Conservation (phyloP, 2,329 filamentous ascomycete genomes). For the Scorias spongiosa region DNA sequence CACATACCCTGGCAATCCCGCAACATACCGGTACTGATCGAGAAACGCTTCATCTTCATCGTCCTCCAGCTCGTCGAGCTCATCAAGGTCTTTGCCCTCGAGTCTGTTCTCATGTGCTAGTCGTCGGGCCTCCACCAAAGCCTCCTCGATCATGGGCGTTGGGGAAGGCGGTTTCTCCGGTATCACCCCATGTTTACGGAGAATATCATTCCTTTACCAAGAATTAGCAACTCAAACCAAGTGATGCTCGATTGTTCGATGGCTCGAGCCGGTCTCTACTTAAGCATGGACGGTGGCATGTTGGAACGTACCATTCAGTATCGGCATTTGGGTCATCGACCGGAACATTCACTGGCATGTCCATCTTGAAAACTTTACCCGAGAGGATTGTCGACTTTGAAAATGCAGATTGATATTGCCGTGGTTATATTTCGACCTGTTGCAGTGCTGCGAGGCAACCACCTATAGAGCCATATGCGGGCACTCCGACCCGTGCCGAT, state of each 20-base stretch:
- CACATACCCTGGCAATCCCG: background rate
- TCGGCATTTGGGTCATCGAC: constrained; percentile 93
- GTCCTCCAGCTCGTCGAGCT: constrained; percentile 85
- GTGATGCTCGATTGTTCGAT: background rate
- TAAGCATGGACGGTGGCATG: background rate
- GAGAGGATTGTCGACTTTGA: background rate
- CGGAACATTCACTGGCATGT: constrained; percentile 57
- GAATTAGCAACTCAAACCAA: background rate
- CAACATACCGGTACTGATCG: constrained; percentile 52
- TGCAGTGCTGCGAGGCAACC: background rate
- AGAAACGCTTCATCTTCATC: constrained; percentile 89
- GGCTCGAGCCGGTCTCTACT: background rate
- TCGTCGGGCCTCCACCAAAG: constrained; percentile 65
- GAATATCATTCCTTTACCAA: constrained; percentile 75
- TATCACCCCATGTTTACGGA: constrained; percentile 90
- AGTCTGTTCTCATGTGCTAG: constrained; percentile 83
- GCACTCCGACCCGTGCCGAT: constrained; percentile 33
- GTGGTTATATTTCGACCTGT: background rate
- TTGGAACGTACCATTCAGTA: constrained; percentile 65
- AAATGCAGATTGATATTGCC: background rate
- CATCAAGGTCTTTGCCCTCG: constrained; percentile 87
- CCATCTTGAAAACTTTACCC: constrained; percentile 9
- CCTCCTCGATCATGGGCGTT: constrained; percentile 91
- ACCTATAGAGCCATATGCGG: constrained; percentile 23
- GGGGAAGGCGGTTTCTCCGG: constrained; percentile 96